These are phyloP conservation scores for Tephrocybe sp. DNA, from an alignment of 768 basidiomycete genomes.

Conservation along the genomic window DNA sequence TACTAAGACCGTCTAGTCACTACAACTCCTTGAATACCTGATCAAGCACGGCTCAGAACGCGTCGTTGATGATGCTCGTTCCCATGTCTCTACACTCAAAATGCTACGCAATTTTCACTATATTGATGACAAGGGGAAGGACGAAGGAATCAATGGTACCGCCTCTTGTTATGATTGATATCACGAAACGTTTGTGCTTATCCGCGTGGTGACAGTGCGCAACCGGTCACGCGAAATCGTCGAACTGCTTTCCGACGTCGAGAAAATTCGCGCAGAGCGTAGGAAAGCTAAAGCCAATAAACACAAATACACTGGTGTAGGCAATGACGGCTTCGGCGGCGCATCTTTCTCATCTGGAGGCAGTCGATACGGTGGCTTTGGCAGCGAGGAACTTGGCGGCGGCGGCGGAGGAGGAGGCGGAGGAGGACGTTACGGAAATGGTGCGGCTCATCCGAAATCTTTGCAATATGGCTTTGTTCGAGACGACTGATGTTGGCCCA, in stretches of 20 bases:
- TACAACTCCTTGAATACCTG: slow-evolving; percentile 93
- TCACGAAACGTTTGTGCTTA: neutral
- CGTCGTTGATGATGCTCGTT: slow-evolving; percentile 95
- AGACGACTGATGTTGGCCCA: neutral
- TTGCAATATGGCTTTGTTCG: neutral
- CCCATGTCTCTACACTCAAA: slow-evolving; percentile 93
- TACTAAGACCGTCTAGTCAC: slow-evolving; percentile 49
- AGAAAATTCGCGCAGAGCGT: slow-evolving; percentile 84
- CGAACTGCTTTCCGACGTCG: slow-evolving; percentile 89
- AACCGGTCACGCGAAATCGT: slow-evolving; percentile 92
- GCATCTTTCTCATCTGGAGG: slow-evolving; percentile 53
- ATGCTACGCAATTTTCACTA: slow-evolving; percentile 98
- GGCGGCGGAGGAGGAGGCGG: slow-evolving; percentile 30
- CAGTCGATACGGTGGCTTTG: slow-evolving; percentile 52
- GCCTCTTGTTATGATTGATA: neutral
- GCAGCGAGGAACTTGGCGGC: slow-evolving; percentile 31
- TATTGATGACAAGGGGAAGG: slow-evolving; percentile 98
- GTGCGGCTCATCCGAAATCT: slow-evolving; percentile 1
- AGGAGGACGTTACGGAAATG: slow-evolving; percentile 26
- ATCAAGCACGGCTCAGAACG: slow-evolving; percentile 97
- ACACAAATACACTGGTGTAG: slow-evolving; percentile 85
- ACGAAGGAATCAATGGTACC: slow-evolving; percentile 93
- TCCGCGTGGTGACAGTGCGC: slow-evolving; percentile 59
- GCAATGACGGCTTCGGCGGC: slow-evolving; percentile 71
- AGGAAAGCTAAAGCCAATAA: slow-evolving; percentile 91